phyloP scores from a whole-genome alignment of 2,329 filamentous ascomycete species.

The Cladosporium sp. region DNA sequence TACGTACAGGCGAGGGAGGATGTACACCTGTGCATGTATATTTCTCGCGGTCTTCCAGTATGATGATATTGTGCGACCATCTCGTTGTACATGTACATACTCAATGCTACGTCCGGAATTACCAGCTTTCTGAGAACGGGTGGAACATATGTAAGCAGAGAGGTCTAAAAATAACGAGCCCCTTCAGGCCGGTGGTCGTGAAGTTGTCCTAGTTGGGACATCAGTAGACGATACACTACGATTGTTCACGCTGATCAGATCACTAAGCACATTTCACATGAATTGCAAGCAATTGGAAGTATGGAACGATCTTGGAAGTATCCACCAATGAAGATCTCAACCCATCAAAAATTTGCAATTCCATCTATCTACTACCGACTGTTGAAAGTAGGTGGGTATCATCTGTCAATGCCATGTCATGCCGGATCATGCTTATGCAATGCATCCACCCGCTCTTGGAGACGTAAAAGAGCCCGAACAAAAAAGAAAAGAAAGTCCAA shows the following conservation, averaged over 20 bases:
- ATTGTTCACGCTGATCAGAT: not conserved
- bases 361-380: conserved; percentile 17
- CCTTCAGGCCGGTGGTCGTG: not conserved
- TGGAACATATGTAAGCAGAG: not conserved
- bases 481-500: not conserved
- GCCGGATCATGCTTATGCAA: conserved; percentile 19
- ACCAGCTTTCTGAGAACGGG: not conserved
- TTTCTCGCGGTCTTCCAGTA: not conserved
- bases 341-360: not conserved
- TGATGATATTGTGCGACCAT: not conserved
- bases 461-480: not conserved
- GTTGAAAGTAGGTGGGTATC: conserved; percentile 18
- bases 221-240: not conserved
- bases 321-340: not conserved
- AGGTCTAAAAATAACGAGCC: not conserved
- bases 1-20: not conserved
- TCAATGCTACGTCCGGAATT: not conserved
- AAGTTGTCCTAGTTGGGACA: not conserved
- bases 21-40: not conserved
- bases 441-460: conserved; percentile 10
- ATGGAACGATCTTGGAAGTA: not conserved
- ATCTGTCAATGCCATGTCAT: conserved; percentile 14
- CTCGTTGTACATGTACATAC: not conserved
- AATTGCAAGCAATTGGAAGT: no score
- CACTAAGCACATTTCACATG: not conserved